phyloP scores from a whole-genome alignment of 148 eudicot species.

The Pouteria glomerata region DNA sequence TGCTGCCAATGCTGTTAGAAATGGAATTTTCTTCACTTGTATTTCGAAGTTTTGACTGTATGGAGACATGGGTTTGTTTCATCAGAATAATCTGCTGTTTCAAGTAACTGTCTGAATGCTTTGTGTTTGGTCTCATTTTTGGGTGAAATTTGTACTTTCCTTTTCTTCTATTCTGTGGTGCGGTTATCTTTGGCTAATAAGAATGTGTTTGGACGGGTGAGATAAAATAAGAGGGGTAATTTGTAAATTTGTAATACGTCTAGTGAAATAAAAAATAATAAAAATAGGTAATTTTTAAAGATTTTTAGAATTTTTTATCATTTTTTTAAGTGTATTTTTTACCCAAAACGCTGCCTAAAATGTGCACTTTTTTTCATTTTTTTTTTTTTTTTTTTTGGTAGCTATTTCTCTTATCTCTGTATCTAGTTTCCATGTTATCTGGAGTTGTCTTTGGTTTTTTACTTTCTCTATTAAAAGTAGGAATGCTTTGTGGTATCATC shows the following conservation, averaged over 20 bases:
- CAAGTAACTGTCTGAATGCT: neutral
- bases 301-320: too few species aligned
- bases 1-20: neutral
- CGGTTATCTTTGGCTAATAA: conserved; percentile 16
- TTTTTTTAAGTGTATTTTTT: too few species aligned
- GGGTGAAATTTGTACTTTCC: neutral
- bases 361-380: too few species aligned
- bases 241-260: too few species aligned
- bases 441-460: conserved; percentile 11
- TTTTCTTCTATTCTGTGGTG: neutral
- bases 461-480: conserved; percentile 9
- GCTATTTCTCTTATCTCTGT: conserved; percentile 13
- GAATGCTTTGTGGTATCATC: neutral
- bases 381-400: too few species aligned
- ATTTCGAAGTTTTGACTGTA: neutral
- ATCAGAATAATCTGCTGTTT: neutral
- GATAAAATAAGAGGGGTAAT: too few species aligned
- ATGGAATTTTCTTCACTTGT: neutral
- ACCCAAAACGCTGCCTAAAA: too few species aligned
- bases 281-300: too few species aligned
- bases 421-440: conserved; percentile 8
- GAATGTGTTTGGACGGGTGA: too few species aligned
- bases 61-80: neutral
- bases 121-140: neutral
- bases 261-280: too few species aligned